Evolutionary conservation across 2,329 filamentous ascomycete species (phyloP).

Genomic region (Endothia cerciana): DNA sequence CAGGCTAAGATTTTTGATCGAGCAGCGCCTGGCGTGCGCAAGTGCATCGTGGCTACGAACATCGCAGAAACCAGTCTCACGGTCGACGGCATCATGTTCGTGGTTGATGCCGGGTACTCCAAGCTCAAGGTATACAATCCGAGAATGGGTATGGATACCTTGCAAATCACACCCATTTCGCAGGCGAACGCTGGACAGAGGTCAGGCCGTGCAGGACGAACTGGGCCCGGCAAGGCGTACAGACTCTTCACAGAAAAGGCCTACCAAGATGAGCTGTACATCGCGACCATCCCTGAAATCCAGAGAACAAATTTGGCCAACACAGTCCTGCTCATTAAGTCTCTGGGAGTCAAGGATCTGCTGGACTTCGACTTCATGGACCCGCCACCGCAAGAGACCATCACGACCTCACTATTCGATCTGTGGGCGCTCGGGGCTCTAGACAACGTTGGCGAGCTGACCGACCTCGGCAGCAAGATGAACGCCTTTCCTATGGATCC

Average conservation of each 20-base stretch:
- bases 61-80: constrained; percentile 98
- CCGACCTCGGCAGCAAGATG: constrained; percentile 86
- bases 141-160: constrained; percentile 98
- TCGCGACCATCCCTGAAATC: constrained; percentile 96
- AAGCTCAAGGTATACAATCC: constrained; percentile 99
- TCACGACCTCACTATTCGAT: constrained; percentile 95
- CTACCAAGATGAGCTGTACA: constrained; percentile 93
- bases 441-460: constrained; percentile 92
- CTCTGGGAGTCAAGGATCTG: constrained; percentile 88
- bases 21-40: constrained; percentile 86
- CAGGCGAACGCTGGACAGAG: constrained; percentile 95
- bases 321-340: constrained; percentile 92
- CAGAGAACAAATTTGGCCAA: constrained; percentile 96
- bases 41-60: constrained; percentile 97
- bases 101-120: constrained; percentile 93
- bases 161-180: constrained; percentile 96
- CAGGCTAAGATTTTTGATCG: constrained; percentile 98
- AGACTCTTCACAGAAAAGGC: constrained; percentile 93
- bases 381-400: constrained; percentile 95
- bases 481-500: constrained; percentile 99
- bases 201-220: constrained; percentile 90
- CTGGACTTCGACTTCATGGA: constrained; percentile 99
- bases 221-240: constrained; percentile 93
- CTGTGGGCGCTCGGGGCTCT: constrained; percentile 94
- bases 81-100: constrained; percentile 98